A percentile compares a stretch with the other conserved stretches of the same genome.
Evolutionary conservation across 1,139 yeast species (phyloP).

Genomic region (Zygosaccharomyces sapae): DNA sequence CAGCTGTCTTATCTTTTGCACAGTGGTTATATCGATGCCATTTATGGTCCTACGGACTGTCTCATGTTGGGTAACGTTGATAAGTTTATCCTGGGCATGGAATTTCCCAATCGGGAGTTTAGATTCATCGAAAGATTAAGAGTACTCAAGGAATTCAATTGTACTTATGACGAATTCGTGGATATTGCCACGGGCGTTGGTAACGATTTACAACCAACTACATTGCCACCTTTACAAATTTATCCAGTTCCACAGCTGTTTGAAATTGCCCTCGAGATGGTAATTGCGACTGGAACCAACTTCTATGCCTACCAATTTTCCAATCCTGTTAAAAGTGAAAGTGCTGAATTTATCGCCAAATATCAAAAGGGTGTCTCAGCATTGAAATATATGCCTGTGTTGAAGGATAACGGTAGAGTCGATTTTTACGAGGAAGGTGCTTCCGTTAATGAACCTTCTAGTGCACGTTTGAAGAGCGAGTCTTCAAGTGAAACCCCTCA

Average conservation of each 20-base stretch:
- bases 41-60: conserved; percentile 81
- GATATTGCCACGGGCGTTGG: conserved; percentile 76
- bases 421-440: conserved; percentile 45
- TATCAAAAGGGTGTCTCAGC: conserved; percentile 54
- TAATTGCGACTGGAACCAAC: conserved; percentile 43
- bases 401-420: conserved; percentile 65
- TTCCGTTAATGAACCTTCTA: conserved; percentile 1
- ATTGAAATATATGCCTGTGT: conserved; percentile 60
- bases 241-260: conserved; percentile 37
- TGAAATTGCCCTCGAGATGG: conserved; percentile 44
- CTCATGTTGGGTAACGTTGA: conserved; percentile 60
- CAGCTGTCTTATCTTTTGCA: conserved; percentile 71
- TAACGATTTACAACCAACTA: conserved; percentile 65
- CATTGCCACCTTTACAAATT: conserved; percentile 51
- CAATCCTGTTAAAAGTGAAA: conserved; percentile 24
- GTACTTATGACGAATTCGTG: conserved; percentile 61
- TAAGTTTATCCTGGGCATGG: conserved; percentile 69
- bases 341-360: conserved; percentile 32
- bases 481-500: background rate
- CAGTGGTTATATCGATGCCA: conserved; percentile 57
- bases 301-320: conserved; percentile 40
- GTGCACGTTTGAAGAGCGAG: background rate
- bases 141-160: conserved; percentile 56
- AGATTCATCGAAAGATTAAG: conserved; percentile 59
- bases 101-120: conserved; percentile 55